Base-by-base conservation (phyloP, 2,329 filamentous ascomycete species). In the Stagonosporopsis chrysanthemi region DNA sequence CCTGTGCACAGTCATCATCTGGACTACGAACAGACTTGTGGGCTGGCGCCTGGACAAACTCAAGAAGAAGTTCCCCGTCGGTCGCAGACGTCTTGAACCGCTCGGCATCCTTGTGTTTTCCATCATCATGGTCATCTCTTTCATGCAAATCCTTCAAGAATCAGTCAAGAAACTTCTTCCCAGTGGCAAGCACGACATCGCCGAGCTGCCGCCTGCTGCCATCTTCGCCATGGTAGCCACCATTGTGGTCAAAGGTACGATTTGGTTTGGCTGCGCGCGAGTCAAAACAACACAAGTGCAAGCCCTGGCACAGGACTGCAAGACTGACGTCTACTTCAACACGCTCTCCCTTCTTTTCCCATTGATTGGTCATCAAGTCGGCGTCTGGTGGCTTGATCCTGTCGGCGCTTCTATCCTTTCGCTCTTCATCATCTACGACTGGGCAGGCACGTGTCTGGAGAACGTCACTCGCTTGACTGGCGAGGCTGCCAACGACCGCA, bases 371-470 rank as follows among this genome's bases (percentile, higher is more conserved):
- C 79, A 83, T 63, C 79, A 83, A 45, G 78, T 83, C 4, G 70
- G 84, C 23, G 67, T 88, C 14, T 90, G 88, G 87, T 90, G 87
- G 87, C 79, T 90, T 14, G 88, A 90, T 68, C 83, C 83, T 6
- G 78, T 83, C 0, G 88, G 87, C 52, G 88, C 87, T 3, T 82
- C 83, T 0, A 66, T 89, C 0, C 78, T 90, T 0, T 88, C 87
- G 0, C 73, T 89, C 4, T 89, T 83, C 76, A 88, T 90, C 71
- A 89, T 90, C 64, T 86, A 84, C 73, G 88, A 90, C 74, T 90
- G 87, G 88, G 83, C 83, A 1, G 80, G 81, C 42, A 89, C 87
- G 0, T 85, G 82, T 58, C 79, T 86, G 44, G 80, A 84, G 52
- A 87, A 88, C 62, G 81, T 88, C 43, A 82, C 81, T 1, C 80